Evolutionary conservation across 2,329 filamentous ascomycete species (phyloP).

Genomic region (Exophiala sp.): DNA sequence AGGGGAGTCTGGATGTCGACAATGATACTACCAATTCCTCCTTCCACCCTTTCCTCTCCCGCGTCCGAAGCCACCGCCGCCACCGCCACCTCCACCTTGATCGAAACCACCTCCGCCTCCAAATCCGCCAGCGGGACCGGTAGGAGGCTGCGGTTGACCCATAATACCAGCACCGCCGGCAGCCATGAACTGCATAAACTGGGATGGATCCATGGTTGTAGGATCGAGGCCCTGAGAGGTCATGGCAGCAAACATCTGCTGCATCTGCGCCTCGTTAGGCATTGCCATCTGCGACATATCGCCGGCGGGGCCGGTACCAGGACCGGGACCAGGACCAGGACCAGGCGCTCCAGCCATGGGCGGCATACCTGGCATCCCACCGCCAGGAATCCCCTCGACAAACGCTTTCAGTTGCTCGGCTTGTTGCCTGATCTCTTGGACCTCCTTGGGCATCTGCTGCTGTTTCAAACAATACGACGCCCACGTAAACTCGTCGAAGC

Average conservation of each 20-base stretch:
- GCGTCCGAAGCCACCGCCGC: conserved; percentile 32
- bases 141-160: conserved; percentile 34
- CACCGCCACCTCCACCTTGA: conserved; percentile 20
- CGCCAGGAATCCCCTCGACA: conserved; percentile 42
- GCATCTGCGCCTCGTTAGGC: conserved; percentile 39
- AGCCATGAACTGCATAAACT: conserved; percentile 51
- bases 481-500: conserved; percentile 73
- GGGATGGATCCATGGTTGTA: conserved; percentile 48
- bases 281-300: conserved; percentile 41
- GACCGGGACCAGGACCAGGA: background rate
- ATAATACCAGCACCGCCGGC: conserved; percentile 33
- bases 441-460: conserved; percentile 68
- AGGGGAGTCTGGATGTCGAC: conserved; percentile 22
- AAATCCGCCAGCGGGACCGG: conserved; percentile 31
- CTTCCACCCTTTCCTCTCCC: conserved; percentile 33
- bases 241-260: conserved; percentile 53
- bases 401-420: conserved; percentile 57
- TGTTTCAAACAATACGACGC: conserved; percentile 89
- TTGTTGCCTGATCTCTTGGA: conserved; percentile 70
- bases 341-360: conserved; percentile 42
- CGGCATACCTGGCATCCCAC: conserved; percentile 40
- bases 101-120: conserved; percentile 27
- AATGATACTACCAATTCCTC: conserved; percentile 28
- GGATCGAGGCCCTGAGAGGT: conserved; percentile 51
- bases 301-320: conserved; percentile 27